These are phyloP conservation scores for Saturnispora diversa DNA, from an alignment of 805 yeast genomes.

Conservation along the genomic window DNA sequence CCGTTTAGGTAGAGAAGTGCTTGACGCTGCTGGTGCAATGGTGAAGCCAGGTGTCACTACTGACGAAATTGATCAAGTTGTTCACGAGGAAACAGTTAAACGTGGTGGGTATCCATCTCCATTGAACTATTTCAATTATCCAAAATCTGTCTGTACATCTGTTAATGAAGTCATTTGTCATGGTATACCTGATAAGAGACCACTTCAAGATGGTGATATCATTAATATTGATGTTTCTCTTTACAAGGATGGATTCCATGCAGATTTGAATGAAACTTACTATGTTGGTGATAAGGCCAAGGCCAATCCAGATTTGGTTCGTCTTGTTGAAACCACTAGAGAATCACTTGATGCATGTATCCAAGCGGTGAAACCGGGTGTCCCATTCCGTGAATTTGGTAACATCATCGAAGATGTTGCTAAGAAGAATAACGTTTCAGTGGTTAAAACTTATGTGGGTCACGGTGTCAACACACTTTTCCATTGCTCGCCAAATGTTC, in stretches of 20 bases:
- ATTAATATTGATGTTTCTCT: slow-evolving; percentile 84
- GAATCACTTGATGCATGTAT: slow-evolving; percentile 83
- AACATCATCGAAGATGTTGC: slow-evolving; percentile 85
- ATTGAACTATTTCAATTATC: slow-evolving; percentile 85
- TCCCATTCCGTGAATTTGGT: slow-evolving; percentile 80
- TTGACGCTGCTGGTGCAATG: slow-evolving; percentile 80
- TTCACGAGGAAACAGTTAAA: slow-evolving; percentile 81
- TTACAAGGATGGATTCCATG: slow-evolving; percentile 81
- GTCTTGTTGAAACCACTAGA: slow-evolving; percentile 86
- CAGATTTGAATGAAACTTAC: slow-evolving; percentile 93
- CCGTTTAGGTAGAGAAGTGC: slow-evolving; percentile 72
- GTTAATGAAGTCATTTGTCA: slow-evolving; percentile 94
- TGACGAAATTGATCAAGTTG: slow-evolving; percentile 79
- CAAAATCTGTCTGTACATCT: slow-evolving; percentile 86
- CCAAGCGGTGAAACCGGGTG: slow-evolving; percentile 81
- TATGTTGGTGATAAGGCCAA: slow-evolving; percentile 88
- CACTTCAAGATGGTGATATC: slow-evolving; percentile 88
- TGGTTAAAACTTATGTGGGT: slow-evolving; percentile 85
- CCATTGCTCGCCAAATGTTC: slow-evolving; percentile 88
- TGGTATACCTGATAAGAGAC: slow-evolving; percentile 90
- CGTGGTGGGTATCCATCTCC: slow-evolving; percentile 93
- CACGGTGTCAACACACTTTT: slow-evolving; percentile 84
- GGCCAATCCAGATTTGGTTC: slow-evolving; percentile 71
- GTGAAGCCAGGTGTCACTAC: slow-evolving; percentile 86
- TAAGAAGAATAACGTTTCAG: slow-evolving; percentile 65